Evolutionary conservation across 345 rosid genomes (phyloP).

Genomic region (Salix viminalis): DNA sequence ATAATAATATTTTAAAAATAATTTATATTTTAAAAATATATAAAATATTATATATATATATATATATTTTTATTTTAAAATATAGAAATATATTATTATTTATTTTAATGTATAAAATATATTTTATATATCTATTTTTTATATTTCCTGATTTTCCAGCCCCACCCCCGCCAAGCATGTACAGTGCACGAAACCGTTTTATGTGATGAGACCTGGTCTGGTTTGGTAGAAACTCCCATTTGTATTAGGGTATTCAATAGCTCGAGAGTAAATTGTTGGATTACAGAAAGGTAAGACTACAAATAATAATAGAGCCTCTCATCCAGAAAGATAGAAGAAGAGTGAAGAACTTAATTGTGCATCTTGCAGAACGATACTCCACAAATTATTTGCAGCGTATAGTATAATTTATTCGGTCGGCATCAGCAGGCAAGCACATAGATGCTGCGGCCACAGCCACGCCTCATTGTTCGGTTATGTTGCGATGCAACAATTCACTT

Average conservation of each 20-base stretch:
- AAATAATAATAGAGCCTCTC: background rate
- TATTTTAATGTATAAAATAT: too few species aligned
- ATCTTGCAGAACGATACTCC: background rate
- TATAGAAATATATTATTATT: too few species aligned
- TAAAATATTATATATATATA: too few species aligned
- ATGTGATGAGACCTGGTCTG: background rate
- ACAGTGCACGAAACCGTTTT: too few species aligned
- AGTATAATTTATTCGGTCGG: background rate
- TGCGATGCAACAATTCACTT: slow-evolving; percentile 15
- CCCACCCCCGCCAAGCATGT: background rate
- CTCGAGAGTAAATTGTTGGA: background rate
- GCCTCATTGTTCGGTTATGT: background rate
- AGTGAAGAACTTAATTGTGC: background rate
- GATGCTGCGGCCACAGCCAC: background rate
- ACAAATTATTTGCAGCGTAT: too few species aligned
- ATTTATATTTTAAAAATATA: too few species aligned
- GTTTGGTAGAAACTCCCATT: background rate
- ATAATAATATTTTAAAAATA: too few species aligned
- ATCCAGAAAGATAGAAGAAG: background rate
- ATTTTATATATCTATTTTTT: too few species aligned
- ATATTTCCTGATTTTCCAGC: too few species aligned
- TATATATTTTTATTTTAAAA: too few species aligned
- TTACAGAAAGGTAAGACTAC: background rate
- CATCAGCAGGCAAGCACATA: background rate
- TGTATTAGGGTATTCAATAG: background rate